Evolutionary conservation across 2,329 filamentous ascomycete species (phyloP), one percentile per base, ranked within the genome.

Genomic region (Bipolaris bicolor): DNA sequence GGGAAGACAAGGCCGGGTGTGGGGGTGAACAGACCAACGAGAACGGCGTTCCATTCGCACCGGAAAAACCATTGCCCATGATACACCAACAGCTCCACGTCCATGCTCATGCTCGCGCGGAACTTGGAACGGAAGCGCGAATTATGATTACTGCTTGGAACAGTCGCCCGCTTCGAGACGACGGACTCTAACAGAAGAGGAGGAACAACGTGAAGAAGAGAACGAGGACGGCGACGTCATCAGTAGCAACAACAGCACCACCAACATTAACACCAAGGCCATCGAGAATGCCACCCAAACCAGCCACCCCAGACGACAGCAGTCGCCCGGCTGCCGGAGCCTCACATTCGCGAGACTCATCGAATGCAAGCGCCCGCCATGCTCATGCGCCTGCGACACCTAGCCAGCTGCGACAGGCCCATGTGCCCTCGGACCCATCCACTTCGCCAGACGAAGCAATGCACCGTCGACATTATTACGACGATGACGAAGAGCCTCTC

Each of bases 371-470:
- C 63, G 62, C 65, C 43, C 58, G 65, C 41, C 68, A 69, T 49
- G 65, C 70, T n/a, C 74, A 78, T 62, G 69, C 70, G 1, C 76
- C 76, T 9, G 48, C 62, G 7, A 75, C 67, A 2, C 76, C 76
- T 34, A 77, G 74, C 69, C 71, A 74, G 58, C 70, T 82, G 47
- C 68, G 80, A n/a, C 71, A 79, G 48, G 72, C 76, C 11, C 72
- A 80, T 60, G 76, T 76, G 49, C 79, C 79, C 51, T 77, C 73
- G 26, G 72, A 75, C 48, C 64, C 65, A 44, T 76, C 79, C n/a
- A 68, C 69, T 20, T 79, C 78, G 36, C 79, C 79, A 26, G 78
- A 80, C 49, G 75, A 78, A 24, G 67, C 61, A 13, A 76, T 74
- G 75, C 68, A 69, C 48, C 59, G 46, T 41, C 65, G 55, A 24